Evolutionary conservation across 2,329 filamentous ascomycete species (phyloP).

Genomic region (Calonectria leucothoes): DNA sequence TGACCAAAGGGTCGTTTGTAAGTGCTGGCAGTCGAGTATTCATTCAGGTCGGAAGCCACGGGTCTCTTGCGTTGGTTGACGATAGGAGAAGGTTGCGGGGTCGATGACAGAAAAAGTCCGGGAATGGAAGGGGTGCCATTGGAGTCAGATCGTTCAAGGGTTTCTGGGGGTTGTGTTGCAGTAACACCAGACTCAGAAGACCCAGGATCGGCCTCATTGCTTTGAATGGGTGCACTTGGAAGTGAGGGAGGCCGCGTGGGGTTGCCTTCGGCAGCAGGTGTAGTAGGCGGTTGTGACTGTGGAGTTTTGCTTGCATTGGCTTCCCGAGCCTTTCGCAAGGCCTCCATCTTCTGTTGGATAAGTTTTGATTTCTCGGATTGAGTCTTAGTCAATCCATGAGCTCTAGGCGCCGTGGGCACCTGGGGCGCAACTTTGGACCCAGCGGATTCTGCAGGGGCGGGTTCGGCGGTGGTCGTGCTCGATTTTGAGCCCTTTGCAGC

Average conservation of each 20-base stretch:
- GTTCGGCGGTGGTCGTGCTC: slow-evolving; percentile 29
- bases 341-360: slow-evolving; percentile 82
- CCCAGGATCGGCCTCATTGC: slow-evolving; percentile 9
- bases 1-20: slow-evolving; percentile 74
- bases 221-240: not conserved
- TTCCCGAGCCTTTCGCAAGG: slow-evolving; percentile 71
- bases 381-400: slow-evolving; percentile 31
- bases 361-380: slow-evolving; percentile 78
- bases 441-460: not conserved
- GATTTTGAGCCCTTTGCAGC: slow-evolving; percentile 76
- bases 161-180: slow-evolving; percentile 12
- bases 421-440: not conserved
- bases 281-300: slow-evolving; percentile 13
- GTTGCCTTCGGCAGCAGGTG: slow-evolving; percentile 11
- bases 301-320: slow-evolving; percentile 48
- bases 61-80: slow-evolving; percentile 51
- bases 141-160: slow-evolving; percentile 22
- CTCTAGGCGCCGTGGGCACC: slow-evolving; percentile 51
- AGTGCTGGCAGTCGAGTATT: slow-evolving; percentile 54
- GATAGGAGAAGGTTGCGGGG: slow-evolving; percentile 36
- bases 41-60: slow-evolving; percentile 78
- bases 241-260: not conserved
- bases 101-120: slow-evolving; percentile 50
- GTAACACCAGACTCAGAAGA: slow-evolving; percentile 1
- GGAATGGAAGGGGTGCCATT: slow-evolving; percentile 46